These are phyloP conservation scores for Colletotrichum scovillei DNA, from an alignment of 2,329 filamentous ascomycete genomes.

Conservation along the genomic window DNA sequence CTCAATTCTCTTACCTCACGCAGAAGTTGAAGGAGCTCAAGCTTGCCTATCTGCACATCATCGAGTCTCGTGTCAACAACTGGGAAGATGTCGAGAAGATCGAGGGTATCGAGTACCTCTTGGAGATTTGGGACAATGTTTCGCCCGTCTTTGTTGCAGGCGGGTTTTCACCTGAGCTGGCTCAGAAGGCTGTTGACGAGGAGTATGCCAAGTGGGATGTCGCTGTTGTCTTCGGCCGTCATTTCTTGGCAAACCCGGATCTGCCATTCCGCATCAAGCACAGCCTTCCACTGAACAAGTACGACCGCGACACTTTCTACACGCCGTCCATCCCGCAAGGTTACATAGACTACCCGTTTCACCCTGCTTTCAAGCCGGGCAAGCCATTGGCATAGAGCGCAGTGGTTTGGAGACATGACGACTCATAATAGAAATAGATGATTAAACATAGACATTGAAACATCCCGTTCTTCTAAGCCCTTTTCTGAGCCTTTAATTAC, in stretches of 20 bases:
- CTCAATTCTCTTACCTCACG: slow-evolving; percentile 72
- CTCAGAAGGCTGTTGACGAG: slow-evolving; percentile 43
- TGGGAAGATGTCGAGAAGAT: slow-evolving; percentile 50
- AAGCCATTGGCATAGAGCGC: slow-evolving; percentile 7
- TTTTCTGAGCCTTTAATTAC: too few species aligned
- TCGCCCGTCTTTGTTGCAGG: slow-evolving; percentile 48
- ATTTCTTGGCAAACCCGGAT: slow-evolving; percentile 47
- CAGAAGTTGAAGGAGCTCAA: slow-evolving; percentile 60
- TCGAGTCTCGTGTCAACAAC: slow-evolving; percentile 67
- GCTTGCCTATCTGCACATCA: slow-evolving; percentile 70
- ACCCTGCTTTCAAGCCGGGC: slow-evolving; percentile 23
- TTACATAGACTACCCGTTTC: slow-evolving; percentile 44
- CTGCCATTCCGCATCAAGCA: slow-evolving; percentile 42
- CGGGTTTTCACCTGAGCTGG: slow-evolving; percentile 42
- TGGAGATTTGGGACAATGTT: slow-evolving; percentile 45
- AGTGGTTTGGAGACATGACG: neutral
- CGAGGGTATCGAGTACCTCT: slow-evolving; percentile 48
- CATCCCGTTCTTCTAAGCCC: neutral
- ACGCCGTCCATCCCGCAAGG: slow-evolving; percentile 31
- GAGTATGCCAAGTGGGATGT: slow-evolving; percentile 44
- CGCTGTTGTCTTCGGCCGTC: slow-evolving; percentile 46
- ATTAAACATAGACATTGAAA: neutral
- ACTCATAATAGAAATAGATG: neutral
- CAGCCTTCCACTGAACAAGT: slow-evolving; percentile 40
- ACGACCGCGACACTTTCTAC: slow-evolving; percentile 45